These are phyloP conservation scores for Lenzites betulinus DNA, from an alignment of 768 basidiomycete species.

Conservation along the genomic window DNA sequence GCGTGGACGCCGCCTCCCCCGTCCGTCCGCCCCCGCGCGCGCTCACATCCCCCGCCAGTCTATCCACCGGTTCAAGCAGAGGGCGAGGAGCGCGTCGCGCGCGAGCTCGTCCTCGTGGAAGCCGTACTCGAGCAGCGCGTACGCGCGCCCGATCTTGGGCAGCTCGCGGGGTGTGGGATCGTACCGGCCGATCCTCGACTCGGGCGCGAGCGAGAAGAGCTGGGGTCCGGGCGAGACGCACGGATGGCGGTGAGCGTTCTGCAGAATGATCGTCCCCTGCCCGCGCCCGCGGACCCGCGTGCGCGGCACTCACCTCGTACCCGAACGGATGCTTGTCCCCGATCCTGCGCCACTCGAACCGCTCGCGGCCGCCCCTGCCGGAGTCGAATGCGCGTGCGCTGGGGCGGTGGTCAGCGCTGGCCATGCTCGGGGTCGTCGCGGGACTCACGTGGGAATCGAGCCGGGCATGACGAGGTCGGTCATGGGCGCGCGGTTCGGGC, in stretches of 20 bases:
- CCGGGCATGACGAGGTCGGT: slow-evolving; percentile 59
- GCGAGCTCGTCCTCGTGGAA: slow-evolving; percentile 63
- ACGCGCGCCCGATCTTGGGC: slow-evolving; percentile 58
- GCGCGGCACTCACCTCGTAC: slow-evolving; percentile 55
- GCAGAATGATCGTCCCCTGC: slow-evolving; percentile 4
- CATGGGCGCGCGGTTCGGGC: slow-evolving; percentile 58
- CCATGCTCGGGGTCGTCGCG: neutral
- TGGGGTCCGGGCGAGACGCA: neutral
- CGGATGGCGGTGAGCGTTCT: slow-evolving; percentile 1
- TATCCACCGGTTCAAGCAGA: slow-evolving; percentile 76
- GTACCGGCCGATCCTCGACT: slow-evolving; percentile 55
- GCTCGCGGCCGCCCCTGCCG: slow-evolving; percentile 47
- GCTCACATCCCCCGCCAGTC: slow-evolving; percentile 53
- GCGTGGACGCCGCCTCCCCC: slow-evolving; percentile 6
- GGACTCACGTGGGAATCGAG: slow-evolving; percentile 48
- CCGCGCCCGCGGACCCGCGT: neutral
- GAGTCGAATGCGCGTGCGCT: slow-evolving; percentile 65
- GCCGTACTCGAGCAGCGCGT: slow-evolving; percentile 63
- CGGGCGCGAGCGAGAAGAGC: slow-evolving; percentile 36
- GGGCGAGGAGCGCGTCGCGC: slow-evolving; percentile 62
- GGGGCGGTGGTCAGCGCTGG: slow-evolving; percentile 18
- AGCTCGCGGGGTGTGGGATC: slow-evolving; percentile 54
- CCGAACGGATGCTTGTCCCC: slow-evolving; percentile 44
- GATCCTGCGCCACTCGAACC: slow-evolving; percentile 67
- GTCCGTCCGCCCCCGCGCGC: neutral